phyloP scores from a whole-genome alignment of 164 flowering plant genomes.

The Liquidambar formosana region DNA sequence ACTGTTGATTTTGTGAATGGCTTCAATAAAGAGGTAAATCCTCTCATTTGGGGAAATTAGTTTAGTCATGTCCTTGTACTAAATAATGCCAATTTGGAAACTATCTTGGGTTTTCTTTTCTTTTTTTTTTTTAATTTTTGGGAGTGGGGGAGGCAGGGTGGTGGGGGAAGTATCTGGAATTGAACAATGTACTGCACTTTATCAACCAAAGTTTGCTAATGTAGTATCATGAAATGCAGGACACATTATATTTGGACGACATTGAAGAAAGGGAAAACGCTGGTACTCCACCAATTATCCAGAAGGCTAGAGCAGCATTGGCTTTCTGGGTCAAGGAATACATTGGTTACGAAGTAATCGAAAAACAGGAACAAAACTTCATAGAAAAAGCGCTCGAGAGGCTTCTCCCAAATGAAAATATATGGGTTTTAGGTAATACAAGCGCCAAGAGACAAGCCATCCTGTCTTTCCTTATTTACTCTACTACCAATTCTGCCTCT shows the following conservation, averaged over 20 bases:
- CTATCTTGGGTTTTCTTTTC: too few relatives aligned
- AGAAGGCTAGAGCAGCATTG: conserved; percentile 66
- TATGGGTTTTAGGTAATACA: conserved; percentile 62
- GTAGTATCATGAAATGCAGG: conserved; percentile 32
- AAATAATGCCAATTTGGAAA: too few relatives aligned
- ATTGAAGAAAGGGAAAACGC: conserved; percentile 87
- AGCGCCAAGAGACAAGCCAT: conserved; percentile 55
- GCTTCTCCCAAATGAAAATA: conserved; percentile 54
- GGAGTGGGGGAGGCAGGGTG: too few relatives aligned
- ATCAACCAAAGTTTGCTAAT: too few relatives aligned
- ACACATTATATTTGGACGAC: conserved; percentile 65
- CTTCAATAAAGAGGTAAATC: conserved; percentile 46
- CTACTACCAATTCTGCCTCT: conserved; percentile 30
- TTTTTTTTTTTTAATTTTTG: too few relatives aligned
- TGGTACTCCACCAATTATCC: conserved; percentile 78
- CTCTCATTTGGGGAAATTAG: too few relatives aligned
- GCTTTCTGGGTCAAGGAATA: conserved; percentile 86
- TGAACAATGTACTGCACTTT: too few relatives aligned
- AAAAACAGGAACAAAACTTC: conserved; percentile 37
- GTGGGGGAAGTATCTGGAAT: too few relatives aligned
- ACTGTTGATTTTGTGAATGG: conserved; percentile 72
- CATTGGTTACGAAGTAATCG: conserved; percentile 60
- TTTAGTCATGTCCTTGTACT: too few relatives aligned
- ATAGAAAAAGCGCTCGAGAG: conserved; percentile 53
- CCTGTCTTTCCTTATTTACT: conserved; percentile 64